A percentile compares a stretch with the other conserved stretches of the same genome.
Conservation (phyloP, 768 basidiomycete species). For the Candolleomyces aberdarensis region DNA sequence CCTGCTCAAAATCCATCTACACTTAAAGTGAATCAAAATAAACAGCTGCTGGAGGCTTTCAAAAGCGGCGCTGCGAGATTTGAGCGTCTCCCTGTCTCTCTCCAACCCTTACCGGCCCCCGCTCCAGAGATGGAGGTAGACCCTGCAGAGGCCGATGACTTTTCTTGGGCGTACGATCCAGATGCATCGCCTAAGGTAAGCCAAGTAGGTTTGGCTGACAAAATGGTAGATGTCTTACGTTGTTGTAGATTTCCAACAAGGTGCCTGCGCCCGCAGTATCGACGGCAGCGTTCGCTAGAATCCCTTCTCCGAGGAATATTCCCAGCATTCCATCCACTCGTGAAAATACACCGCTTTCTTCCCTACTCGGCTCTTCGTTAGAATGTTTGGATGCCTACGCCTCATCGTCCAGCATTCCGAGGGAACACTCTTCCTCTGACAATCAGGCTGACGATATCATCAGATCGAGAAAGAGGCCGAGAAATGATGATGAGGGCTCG, state of each 20-base stretch:
- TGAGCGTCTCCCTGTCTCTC: conserved; percentile 23
- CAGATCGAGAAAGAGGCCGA: conserved; percentile 28
- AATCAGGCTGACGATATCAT: not conserved
- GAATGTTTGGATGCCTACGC: not conserved
- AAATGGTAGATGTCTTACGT: not conserved
- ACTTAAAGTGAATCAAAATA: conserved; percentile 54
- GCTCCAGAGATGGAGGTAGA: conserved; percentile 6
- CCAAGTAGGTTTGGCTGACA: not conserved
- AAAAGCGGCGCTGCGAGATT: conserved; percentile 48
- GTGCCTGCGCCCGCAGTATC: not conserved
- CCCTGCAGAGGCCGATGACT: conserved; percentile 26
- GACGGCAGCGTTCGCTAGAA: not conserved
- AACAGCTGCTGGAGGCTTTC: conserved; percentile 46
- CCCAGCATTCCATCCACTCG: not conserved
- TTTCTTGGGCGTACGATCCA: conserved; percentile 43
- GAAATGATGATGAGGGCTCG: conserved; percentile 16
- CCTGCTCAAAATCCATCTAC: conserved; percentile 62
- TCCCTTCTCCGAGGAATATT: not conserved
- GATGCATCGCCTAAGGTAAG: conserved; percentile 17
- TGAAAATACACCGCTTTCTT: not conserved
- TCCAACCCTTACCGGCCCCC: not conserved
- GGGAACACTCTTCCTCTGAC: not conserved
- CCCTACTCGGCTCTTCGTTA: not conserved
- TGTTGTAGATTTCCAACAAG: not conserved
- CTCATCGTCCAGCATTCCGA: not conserved